A percentile compares a stretch with the other conserved stretches of the same genome.
Conservation (phyloP, 768 basidiomycete species). For the Mycena floridula region DNA sequence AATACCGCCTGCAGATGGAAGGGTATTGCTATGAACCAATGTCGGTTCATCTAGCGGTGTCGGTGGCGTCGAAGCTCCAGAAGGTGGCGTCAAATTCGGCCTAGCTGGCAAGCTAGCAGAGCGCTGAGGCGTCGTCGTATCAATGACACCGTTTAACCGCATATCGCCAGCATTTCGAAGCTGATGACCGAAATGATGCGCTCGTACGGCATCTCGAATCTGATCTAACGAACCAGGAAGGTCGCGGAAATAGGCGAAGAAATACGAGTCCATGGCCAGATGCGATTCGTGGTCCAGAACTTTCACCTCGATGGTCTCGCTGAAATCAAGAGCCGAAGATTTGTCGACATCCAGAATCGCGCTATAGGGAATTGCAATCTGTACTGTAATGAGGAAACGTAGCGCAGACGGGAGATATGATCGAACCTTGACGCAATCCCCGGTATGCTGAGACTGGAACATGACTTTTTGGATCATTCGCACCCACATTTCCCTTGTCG, state of each 20-base stretch:
- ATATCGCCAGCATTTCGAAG: conserved; percentile 17
- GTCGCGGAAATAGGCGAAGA: conserved; percentile 92
- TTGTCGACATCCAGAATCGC: conserved; percentile 85
- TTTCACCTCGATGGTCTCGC: conserved; percentile 93
- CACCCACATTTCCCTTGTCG: conserved; percentile 91
- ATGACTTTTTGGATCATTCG: conserved; percentile 92
- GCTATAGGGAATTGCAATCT: conserved; percentile 94
- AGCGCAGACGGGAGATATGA: conserved; percentile 1
- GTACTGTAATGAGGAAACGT: conserved; percentile 2
- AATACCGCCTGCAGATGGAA: too few relatives aligned
- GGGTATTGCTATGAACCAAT: too few relatives aligned
- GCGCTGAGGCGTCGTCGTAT: too few relatives aligned
- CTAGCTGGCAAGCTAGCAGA: too few relatives aligned
- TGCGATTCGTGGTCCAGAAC: conserved; percentile 72
- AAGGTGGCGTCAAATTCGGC: too few relatives aligned
- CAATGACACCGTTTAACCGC: too few relatives aligned
- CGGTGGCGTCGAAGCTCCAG: too few relatives aligned
- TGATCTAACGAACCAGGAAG: conserved; percentile 69
- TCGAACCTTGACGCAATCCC: conserved; percentile 86
- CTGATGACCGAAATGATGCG: conserved; percentile 26
- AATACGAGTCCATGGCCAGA: conserved; percentile 80
- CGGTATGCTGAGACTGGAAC: conserved; percentile 94
- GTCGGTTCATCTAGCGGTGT: too few relatives aligned
- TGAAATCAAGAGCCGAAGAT: conserved; percentile 88
- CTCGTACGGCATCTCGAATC: conserved; percentile 68